These are phyloP conservation scores for Blepharisma stoltei DNA, from an alignment of 73 alveolate species.

Conservation along the genomic window DNA sequence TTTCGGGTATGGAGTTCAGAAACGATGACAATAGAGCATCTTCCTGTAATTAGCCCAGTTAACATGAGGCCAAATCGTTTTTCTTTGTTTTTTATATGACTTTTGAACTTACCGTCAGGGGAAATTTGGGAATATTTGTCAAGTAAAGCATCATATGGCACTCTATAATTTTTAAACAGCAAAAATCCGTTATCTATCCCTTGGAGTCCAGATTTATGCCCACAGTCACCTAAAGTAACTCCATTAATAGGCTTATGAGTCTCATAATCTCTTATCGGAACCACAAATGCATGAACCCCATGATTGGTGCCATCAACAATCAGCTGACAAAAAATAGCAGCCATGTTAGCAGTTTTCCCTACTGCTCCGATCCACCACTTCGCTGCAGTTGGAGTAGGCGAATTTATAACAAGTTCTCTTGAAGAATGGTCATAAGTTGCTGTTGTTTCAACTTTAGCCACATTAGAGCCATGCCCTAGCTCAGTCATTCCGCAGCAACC, in stretches of 20 bases:
- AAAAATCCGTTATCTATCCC: conserved; percentile 82
- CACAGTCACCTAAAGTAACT: conserved; percentile 78
- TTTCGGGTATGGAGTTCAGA: conserved; percentile 39
- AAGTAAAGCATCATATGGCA: conserved; percentile 65
- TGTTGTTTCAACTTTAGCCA: conserved; percentile 65
- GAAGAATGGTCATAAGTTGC: conserved; percentile 69
- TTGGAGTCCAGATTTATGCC: conserved; percentile 72
- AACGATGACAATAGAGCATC: conserved; percentile 47
- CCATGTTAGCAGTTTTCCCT: conserved; percentile 59
- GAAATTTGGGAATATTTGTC: conserved; percentile 61
- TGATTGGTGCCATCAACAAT: conserved; percentile 47
- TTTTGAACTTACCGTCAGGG: conserved; percentile 58
- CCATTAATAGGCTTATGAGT: conserved; percentile 70
- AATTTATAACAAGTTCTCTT: conserved; percentile 61
- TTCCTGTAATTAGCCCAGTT: conserved; percentile 66
- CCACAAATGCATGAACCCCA: conserved; percentile 83
- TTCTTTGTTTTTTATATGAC: conserved; percentile 61
- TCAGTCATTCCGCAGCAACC: conserved; percentile 84
- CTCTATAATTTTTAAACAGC: conserved; percentile 57
- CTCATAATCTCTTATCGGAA: conserved; percentile 61
- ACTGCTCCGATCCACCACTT: conserved; percentile 85
- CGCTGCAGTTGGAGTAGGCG: conserved; percentile 65
- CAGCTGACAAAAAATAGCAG: conserved; percentile 71
- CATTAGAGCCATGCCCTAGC: conserved; percentile 87
- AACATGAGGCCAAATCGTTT: conserved; percentile 72